Evolutionary conservation across 306 rosid species (phyloP).

Genomic region (Acacia melanoxylon): DNA sequence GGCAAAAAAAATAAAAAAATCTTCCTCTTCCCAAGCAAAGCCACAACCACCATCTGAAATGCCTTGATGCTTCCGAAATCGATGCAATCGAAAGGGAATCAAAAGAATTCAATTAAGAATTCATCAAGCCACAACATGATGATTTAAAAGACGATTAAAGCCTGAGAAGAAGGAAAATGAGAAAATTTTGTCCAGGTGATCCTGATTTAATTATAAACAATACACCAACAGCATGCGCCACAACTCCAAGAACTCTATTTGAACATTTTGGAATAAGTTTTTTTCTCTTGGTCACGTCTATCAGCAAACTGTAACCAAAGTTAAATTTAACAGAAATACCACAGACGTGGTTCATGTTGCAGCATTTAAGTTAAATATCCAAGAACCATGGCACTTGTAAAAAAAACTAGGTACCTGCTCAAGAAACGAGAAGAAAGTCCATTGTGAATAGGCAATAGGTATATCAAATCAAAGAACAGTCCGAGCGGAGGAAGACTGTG

Average conservation of each 20-base stretch:
- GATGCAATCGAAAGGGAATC: no score
- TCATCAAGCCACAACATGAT: no score
- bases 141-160: conserved; percentile 23
- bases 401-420: no score
- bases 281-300: conserved; percentile 33
- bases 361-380: conserved; percentile 16
- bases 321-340: conserved; percentile 23
- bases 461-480: no score
- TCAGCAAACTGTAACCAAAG: conserved; percentile 30
- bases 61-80: no score
- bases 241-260: conserved; percentile 33
- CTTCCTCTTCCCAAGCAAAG: no score
- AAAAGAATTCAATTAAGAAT: no score
- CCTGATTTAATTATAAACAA: conserved; percentile 14
- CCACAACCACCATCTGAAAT: no score
- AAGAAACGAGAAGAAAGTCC: no score
- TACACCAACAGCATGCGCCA: conserved; percentile 10
- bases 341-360: background rate
- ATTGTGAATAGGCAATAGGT: no score
- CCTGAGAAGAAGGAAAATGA: conserved; percentile 13
- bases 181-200: conserved; percentile 27
- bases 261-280: conserved; percentile 39
- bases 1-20: no score
- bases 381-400: conserved; percentile 12
- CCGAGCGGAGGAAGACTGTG: no score